These are phyloP conservation scores for Trichoderma simmonsii DNA, from an alignment of 2,329 filamentous ascomycete genomes.

Conservation along the genomic window DNA sequence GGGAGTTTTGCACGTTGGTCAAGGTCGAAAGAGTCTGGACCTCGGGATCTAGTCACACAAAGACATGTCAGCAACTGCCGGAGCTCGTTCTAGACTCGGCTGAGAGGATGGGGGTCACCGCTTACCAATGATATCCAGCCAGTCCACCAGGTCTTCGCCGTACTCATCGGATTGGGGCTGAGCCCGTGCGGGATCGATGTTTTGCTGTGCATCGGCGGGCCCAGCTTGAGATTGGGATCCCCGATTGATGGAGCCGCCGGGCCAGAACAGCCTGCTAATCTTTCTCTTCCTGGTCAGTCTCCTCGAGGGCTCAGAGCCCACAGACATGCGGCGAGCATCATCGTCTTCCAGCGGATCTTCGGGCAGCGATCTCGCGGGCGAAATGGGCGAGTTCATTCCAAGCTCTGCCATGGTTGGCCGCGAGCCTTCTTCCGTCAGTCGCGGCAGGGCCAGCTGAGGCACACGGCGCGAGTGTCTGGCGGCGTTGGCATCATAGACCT, in stretches of 20 bases:
- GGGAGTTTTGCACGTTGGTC: slow-evolving; percentile 85
- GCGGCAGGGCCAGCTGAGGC: slow-evolving; percentile 36
- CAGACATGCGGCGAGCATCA: background rate
- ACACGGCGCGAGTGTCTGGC: slow-evolving; percentile 31
- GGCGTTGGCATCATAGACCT: slow-evolving; percentile 21
- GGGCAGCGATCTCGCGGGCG: slow-evolving; percentile 30
- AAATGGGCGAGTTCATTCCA: slow-evolving; percentile 25
- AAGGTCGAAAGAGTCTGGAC: slow-evolving; percentile 78
- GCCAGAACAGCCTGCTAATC: slow-evolving; percentile 30
- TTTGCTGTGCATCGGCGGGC: background rate
- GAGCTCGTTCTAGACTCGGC: background rate
- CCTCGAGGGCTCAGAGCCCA: slow-evolving; percentile 12
- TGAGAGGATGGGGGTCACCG: background rate
- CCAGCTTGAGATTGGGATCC: slow-evolving; percentile 2
- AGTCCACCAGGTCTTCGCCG: slow-evolving; percentile 39
- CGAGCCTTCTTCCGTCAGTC: slow-evolving; percentile 39
- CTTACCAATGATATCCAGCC: slow-evolving; percentile 40
- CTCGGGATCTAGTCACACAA: slow-evolving; percentile 65
- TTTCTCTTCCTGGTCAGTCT: slow-evolving; percentile 23
- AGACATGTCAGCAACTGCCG: slow-evolving; percentile 7
- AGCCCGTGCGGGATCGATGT: background rate
- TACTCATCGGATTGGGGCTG: slow-evolving; percentile 33
- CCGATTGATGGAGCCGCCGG: slow-evolving; percentile 21
- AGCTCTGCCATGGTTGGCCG: slow-evolving; percentile 38
- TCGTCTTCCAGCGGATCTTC: slow-evolving; percentile 15